Evolutionary conservation across 805 yeast genomes (phyloP).

Genomic region (Candida krabiensis): DNA sequence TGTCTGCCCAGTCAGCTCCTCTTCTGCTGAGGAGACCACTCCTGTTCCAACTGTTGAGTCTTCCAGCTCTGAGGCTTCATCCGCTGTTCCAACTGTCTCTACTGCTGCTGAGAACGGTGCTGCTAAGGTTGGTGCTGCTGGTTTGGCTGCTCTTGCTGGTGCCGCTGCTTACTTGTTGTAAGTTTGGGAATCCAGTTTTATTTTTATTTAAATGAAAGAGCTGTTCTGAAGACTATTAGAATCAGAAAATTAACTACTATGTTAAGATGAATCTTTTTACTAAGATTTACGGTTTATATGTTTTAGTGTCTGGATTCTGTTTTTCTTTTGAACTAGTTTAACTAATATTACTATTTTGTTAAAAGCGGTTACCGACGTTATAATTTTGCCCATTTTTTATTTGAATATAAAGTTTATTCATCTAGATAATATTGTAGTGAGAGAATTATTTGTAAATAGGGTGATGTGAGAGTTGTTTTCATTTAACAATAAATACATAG

Average conservation of each 20-base stretch:
- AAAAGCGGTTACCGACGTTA: no score
- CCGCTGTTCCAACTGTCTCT: conserved; percentile 21
- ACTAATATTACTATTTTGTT: no score
- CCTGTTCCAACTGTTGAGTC: conserved; percentile 19
- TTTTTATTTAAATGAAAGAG: conserved; percentile 1
- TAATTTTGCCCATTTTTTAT: no score
- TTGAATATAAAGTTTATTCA: no score
- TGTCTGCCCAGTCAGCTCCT: conserved; percentile 18
- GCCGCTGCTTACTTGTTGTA: conserved; percentile 41
- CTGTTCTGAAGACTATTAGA: background rate
- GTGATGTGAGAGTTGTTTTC: no score
- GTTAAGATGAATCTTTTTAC: background rate
- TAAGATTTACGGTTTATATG: no score
- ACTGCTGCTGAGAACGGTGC: conserved; percentile 33
- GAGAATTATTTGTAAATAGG: no score
- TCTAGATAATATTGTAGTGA: no score
- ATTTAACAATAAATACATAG: no score
- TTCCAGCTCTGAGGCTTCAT: conserved; percentile 14
- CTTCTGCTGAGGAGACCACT: conserved; percentile 20
- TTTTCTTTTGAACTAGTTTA: no score
- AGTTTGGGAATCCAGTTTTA: conserved; percentile 18
- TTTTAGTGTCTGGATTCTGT: no score
- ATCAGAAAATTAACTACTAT: background rate
- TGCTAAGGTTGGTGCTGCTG: conserved; percentile 39
- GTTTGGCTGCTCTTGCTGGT: conserved; percentile 39